Evolutionary conservation across 768 basidiomycete genomes (phyloP).

Genomic region (Rhizopogon roseolus): DNA sequence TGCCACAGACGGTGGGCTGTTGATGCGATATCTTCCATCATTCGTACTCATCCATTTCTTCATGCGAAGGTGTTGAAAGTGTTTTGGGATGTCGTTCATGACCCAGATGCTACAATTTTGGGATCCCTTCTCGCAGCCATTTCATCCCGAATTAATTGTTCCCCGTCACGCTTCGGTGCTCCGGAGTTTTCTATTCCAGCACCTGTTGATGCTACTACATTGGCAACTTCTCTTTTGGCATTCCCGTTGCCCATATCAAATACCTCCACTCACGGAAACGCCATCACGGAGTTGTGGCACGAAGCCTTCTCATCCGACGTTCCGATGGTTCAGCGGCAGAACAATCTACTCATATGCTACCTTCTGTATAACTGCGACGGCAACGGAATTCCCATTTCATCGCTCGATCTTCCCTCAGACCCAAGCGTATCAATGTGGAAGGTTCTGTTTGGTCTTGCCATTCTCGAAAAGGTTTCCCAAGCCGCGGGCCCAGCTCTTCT

Average conservation of each 20-base stretch:
- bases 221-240: neutral
- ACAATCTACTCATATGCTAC: constrained; percentile 20
- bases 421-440: constrained; percentile 29
- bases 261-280: neutral
- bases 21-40: constrained; percentile 27
- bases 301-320: constrained; percentile 21
- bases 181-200: neutral
- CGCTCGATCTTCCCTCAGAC: neutral
- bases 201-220: neutral
- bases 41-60: constrained; percentile 29
- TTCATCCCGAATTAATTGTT: neutral
- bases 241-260: neutral
- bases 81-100: neutral
- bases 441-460: constrained; percentile 36
- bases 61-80: constrained; percentile 32
- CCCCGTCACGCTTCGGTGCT: neutral
- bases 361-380: neutral
- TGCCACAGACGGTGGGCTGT: constrained; percentile 28
- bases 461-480: constrained; percentile 27
- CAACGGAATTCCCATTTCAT: neutral
- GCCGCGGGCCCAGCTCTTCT: constrained; percentile 8
- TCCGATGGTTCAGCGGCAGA: constrained; percentile 31
- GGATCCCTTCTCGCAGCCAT: neutral
- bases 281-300: neutral
- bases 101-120: neutral